Conservation (phyloP, 2,329 filamentous ascomycete genomes). For the Colletotrichum gigasporum region DNA sequence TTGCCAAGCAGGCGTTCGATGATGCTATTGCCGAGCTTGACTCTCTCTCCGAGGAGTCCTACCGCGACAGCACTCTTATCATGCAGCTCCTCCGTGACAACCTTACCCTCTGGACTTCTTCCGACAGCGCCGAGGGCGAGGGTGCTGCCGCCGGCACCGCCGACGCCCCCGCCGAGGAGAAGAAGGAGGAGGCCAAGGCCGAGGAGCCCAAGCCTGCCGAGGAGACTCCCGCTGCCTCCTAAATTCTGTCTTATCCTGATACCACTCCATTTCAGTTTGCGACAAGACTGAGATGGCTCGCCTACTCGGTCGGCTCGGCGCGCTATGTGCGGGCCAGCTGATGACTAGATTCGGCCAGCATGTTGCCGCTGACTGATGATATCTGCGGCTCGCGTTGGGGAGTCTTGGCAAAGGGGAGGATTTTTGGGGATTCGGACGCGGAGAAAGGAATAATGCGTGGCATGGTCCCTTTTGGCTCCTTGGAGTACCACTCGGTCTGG, state of each 20-base stretch:
- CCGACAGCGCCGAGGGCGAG: slow-evolving; percentile 84
- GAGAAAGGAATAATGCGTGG: slow-evolving; percentile 50
- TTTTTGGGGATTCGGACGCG: slow-evolving; percentile 46
- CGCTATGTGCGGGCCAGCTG: slow-evolving; percentile 13
- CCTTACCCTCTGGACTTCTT: slow-evolving; percentile 97
- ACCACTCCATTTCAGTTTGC: slow-evolving; percentile 48
- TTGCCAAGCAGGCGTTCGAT: slow-evolving; percentile 99
- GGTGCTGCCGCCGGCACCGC: slow-evolving; percentile 66
- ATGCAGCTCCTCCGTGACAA: slow-evolving; percentile 99
- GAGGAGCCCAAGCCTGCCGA: slow-evolving; percentile 47
- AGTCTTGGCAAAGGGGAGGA: slow-evolving; percentile 44
- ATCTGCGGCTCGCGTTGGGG: slow-evolving; percentile 34
- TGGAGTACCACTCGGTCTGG: slow-evolving; percentile 24
- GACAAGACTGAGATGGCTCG: slow-evolving; percentile 44
- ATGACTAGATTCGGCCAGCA: slow-evolving; percentile 30
- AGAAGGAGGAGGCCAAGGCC: slow-evolving; percentile 63
- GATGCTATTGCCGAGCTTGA: slow-evolving; percentile 99
- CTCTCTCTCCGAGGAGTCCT: slow-evolving; percentile 96
- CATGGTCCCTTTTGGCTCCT: slow-evolving; percentile 39
- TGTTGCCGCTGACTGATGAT: slow-evolving; percentile 46
- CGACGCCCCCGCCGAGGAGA: slow-evolving; percentile 68
- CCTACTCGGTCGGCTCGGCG: slow-evolving; percentile 13
- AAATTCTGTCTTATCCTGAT: slow-evolving; percentile 52
- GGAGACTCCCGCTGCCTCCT: slow-evolving; percentile 60
- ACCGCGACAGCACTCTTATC: slow-evolving; percentile 98